These are phyloP conservation scores for Yamadazyma mexicana DNA, from an alignment of 1,139 yeast genomes.

Conservation along the genomic window DNA sequence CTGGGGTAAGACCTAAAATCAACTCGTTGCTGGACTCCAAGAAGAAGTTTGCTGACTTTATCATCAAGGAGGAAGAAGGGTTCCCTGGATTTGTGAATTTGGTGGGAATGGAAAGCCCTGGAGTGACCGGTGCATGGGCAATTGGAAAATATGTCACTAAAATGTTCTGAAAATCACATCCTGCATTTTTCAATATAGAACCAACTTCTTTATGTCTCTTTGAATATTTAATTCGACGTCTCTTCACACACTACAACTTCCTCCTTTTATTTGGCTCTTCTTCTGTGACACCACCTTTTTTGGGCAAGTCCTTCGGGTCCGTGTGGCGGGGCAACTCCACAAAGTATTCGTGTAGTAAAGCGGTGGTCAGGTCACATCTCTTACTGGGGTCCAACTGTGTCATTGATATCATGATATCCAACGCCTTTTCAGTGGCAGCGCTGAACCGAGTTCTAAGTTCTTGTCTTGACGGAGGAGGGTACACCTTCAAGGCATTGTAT, in stretches of 20 bases:
- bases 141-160: constrained; percentile 69
- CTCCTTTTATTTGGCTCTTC: constrained; percentile 16
- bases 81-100: constrained; percentile 79
- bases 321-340: constrained; percentile 77
- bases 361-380: constrained; percentile 66
- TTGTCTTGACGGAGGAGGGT: constrained; percentile 81
- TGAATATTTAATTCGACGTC: too few species aligned
- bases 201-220: too few species aligned
- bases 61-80: constrained; percentile 61
- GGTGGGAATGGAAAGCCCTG: constrained; percentile 88
- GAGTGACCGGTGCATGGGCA: constrained; percentile 78
- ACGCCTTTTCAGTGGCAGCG: constrained; percentile 87
- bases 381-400: constrained; percentile 75
- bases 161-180: constrained; percentile 28
- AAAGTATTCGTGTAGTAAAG: constrained; percentile 69
- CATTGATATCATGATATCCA: constrained; percentile 74
- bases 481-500: constrained; percentile 68
- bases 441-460: constrained; percentile 83
- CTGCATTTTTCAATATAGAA: too few species aligned
- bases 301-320: constrained; percentile 67
- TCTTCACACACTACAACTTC: constrained; percentile 12
- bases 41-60: constrained; percentile 64
- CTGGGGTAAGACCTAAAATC: constrained; percentile 84
- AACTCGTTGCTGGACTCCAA: constrained; percentile 41
- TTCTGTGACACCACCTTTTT: constrained; percentile 29